A percentile compares a stretch with the other conserved stretches of the same genome.
Evolutionary conservation across 2,329 filamentous ascomycete genomes (phyloP).

Genomic region (Aspergillus udagawae): DNA sequence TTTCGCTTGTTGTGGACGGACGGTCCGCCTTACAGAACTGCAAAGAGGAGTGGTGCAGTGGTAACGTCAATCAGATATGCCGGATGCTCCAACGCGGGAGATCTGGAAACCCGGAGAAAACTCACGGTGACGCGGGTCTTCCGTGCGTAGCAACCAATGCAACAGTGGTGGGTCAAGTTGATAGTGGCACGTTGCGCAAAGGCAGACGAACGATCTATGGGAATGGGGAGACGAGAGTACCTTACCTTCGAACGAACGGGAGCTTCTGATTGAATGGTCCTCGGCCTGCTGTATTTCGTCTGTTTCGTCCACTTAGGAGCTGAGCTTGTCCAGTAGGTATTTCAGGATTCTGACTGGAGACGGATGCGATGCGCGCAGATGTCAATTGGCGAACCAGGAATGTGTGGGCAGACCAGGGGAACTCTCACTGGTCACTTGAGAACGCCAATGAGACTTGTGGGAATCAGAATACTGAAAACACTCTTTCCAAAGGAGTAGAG

Average conservation of each 20-base stretch:
- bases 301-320: neutral
- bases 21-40: constrained; percentile 12
- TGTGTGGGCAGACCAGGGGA: constrained; percentile 18
- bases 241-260: neutral
- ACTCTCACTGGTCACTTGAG: constrained; percentile 20
- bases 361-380: constrained; percentile 23
- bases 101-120: constrained; percentile 13
- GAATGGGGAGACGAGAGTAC: constrained; percentile 3
- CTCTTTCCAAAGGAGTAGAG: constrained; percentile 2
- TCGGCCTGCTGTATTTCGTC: constrained; percentile 11
- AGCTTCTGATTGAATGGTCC: constrained; percentile 15
- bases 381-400: constrained; percentile 40
- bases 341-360: constrained; percentile 22
- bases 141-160: constrained; percentile 10
- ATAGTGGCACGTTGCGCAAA: constrained; percentile 28
- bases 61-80: constrained; percentile 26
- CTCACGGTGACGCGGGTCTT: constrained; percentile 18
- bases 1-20: constrained; percentile 12
- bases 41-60: constrained; percentile 13
- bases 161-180: constrained; percentile 28
- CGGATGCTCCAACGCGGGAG: constrained; percentile 8
- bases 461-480: neutral
- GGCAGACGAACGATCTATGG: constrained; percentile 10
- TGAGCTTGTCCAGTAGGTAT: constrained; percentile 13
- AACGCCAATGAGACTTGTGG: constrained; percentile 14